phyloP scores from a whole-genome alignment of 345 rosid species.

The Populus simonii region DNA sequence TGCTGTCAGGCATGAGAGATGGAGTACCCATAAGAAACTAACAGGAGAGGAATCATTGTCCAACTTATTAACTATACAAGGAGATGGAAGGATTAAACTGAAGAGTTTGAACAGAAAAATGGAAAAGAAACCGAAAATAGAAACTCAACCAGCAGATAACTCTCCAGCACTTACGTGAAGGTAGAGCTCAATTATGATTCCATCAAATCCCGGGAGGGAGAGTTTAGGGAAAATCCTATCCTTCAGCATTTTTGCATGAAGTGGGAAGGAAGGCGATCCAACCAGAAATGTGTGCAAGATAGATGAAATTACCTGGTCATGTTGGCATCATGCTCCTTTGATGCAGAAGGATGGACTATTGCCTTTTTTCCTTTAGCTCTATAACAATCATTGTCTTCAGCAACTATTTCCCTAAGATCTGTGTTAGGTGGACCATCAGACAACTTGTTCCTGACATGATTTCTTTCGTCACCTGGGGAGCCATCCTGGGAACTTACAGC shows the following conservation, averaged over 20 bases:
- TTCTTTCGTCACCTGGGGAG: constrained; percentile 20
- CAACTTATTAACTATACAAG: background rate
- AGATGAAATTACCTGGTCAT: constrained; percentile 45
- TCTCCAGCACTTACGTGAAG: background rate
- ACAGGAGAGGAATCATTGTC: background rate
- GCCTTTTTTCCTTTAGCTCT: constrained; percentile 53
- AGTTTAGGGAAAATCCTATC: background rate
- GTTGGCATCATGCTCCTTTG: constrained; percentile 24
- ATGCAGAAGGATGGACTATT: constrained; percentile 22
- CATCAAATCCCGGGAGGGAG: background rate
- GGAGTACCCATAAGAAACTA: background rate
- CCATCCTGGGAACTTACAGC: constrained; percentile 26
- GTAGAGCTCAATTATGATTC: background rate
- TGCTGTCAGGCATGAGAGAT: background rate
- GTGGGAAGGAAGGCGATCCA: background rate
- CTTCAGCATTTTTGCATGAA: background rate
- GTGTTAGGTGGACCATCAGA: constrained; percentile 28
- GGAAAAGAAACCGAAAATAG: background rate
- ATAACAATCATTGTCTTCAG: constrained; percentile 31
- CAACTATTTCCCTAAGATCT: constrained; percentile 45
- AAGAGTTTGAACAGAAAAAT: background rate
- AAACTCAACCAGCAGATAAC: background rate
- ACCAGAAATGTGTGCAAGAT: background rate
- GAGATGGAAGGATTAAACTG: background rate
- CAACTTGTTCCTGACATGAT: constrained; percentile 24